phyloP scores from a whole-genome alignment of 176 grass and related monocot species.

The Raddia guianensis region DNA sequence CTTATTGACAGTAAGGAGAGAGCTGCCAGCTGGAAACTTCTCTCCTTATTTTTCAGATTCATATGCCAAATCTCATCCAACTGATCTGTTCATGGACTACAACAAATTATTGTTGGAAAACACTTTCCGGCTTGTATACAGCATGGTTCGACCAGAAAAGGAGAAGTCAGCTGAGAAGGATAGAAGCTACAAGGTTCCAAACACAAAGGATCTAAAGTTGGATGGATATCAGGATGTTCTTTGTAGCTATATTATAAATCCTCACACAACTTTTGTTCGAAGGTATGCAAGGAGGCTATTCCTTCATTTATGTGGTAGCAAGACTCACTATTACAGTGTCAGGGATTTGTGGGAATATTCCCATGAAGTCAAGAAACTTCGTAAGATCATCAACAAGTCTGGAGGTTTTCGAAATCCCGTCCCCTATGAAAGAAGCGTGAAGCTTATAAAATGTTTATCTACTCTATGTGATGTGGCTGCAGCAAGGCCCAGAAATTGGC shows the following conservation, averaged over 20 bases:
- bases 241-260: constrained; percentile 98
- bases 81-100: constrained; percentile 92
- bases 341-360: constrained; percentile 94
- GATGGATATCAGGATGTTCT: constrained; percentile 97
- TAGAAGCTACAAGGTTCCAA: constrained; percentile 69
- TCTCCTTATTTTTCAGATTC: constrained; percentile 98
- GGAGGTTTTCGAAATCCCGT: constrained; percentile 88
- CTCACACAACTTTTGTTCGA: constrained; percentile 88
- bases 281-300: constrained; percentile 97
- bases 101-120: constrained; percentile 91
- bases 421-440: constrained; percentile 94
- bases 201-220: constrained; percentile 84
- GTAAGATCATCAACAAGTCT: constrained; percentile 87
- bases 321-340: constrained; percentile 91
- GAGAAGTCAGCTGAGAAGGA: constrained; percentile 88
- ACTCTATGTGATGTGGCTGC: constrained; percentile 80
- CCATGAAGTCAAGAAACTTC: constrained; percentile 83
- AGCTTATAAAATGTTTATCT: constrained; percentile 94
- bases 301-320: constrained; percentile 96
- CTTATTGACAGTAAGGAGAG: constrained; percentile 81
- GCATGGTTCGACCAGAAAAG: constrained; percentile 97
- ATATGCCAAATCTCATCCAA: constrained; percentile 90
- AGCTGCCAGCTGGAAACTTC: constrained; percentile 93
- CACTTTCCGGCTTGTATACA: constrained; percentile 92
- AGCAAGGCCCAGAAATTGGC: constrained; percentile 97